Conservation (phyloP, 208 protist species). For the Trypanosoma theileri region DNA sequence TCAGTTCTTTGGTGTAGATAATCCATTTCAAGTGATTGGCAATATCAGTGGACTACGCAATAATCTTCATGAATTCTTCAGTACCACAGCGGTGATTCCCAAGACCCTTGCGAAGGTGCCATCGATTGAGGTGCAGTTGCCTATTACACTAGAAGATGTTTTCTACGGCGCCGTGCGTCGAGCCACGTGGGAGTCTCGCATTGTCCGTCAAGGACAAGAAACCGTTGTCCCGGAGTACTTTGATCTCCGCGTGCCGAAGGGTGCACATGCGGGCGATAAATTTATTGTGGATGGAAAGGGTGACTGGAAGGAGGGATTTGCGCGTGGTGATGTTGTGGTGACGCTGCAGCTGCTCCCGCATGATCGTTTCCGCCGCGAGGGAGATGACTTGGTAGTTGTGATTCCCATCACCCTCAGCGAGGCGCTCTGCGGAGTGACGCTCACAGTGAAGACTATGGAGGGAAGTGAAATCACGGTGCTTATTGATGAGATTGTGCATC, state of each 20-base stretch:
- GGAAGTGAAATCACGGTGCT: conserved; percentile 66
- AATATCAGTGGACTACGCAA: conserved; percentile 62
- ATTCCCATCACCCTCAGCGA: conserved; percentile 74
- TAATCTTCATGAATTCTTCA: conserved; percentile 87
- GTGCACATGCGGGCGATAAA: conserved; percentile 63
- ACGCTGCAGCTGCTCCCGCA: conserved; percentile 70
- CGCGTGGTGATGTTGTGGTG: conserved; percentile 76
- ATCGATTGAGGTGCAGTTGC: conserved; percentile 55
- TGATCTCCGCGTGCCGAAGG: conserved; percentile 72
- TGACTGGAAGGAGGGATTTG: conserved; percentile 52
- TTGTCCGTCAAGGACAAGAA: conserved; percentile 30
- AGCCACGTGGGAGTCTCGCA: conserved; percentile 54
- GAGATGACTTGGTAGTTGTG: conserved; percentile 70
- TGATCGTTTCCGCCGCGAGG: conserved; percentile 76
- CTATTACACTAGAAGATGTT: conserved; percentile 81
- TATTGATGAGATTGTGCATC: conserved; percentile 88
- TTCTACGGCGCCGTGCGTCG: conserved; percentile 81
- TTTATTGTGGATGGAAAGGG: conserved; percentile 66
- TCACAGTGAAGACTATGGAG: conserved; percentile 82
- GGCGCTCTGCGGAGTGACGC: conserved; percentile 83
- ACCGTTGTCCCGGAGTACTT: conserved; percentile 45
- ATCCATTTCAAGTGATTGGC: conserved; percentile 87
- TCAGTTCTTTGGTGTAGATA: conserved; percentile 87
- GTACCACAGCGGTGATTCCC: conserved; percentile 48
- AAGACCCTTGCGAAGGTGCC: conserved; percentile 56